phyloP scores from a whole-genome alignment of 352 stramenopile genomes.

The Nothophytophthora sp. region DNA sequence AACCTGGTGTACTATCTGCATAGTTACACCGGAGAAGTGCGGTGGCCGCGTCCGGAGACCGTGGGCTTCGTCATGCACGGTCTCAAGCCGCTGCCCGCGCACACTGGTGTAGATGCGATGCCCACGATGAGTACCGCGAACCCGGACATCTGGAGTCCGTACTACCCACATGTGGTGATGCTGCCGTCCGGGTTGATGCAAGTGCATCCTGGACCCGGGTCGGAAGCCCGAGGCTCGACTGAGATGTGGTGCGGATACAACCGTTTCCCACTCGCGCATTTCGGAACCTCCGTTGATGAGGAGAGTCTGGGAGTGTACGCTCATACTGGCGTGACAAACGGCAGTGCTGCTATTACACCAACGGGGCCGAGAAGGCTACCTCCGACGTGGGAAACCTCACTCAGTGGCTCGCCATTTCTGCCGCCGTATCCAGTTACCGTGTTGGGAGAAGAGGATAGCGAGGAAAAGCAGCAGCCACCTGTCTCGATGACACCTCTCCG shows the following conservation, averaged over 20 bases:
- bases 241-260: slow-evolving; percentile 54
- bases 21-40: slow-evolving; percentile 73
- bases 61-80: slow-evolving; percentile 57
- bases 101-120: slow-evolving; percentile 2
- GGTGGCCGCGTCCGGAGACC: slow-evolving; percentile 51
- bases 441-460: slow-evolving; percentile 27
- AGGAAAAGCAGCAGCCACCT: slow-evolving; percentile 28
- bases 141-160: slow-evolving; percentile 42
- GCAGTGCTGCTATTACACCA: not conserved
- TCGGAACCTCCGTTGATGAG: not conserved
- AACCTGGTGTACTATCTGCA: slow-evolving; percentile 65
- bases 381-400: slow-evolving; percentile 61
- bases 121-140: slow-evolving; percentile 7
- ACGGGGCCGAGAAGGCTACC: slow-evolving; percentile 41
- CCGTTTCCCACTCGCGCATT: slow-evolving; percentile 38
- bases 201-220: slow-evolving; percentile 28
- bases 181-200: slow-evolving; percentile 55
- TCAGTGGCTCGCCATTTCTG: slow-evolving; percentile 52
- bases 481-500: slow-evolving; percentile 13
- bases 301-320: not conserved
- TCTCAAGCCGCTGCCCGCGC: slow-evolving; percentile 33
- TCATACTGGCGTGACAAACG: not conserved
- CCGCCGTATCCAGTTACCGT: slow-evolving; percentile 56
- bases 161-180: slow-evolving; percentile 60
- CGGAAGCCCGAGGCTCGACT: slow-evolving; percentile 10